Base-by-base conservation (phyloP, 192 early-diverging fungal genomes). In the Gamsiella multidivaricata region DNA sequence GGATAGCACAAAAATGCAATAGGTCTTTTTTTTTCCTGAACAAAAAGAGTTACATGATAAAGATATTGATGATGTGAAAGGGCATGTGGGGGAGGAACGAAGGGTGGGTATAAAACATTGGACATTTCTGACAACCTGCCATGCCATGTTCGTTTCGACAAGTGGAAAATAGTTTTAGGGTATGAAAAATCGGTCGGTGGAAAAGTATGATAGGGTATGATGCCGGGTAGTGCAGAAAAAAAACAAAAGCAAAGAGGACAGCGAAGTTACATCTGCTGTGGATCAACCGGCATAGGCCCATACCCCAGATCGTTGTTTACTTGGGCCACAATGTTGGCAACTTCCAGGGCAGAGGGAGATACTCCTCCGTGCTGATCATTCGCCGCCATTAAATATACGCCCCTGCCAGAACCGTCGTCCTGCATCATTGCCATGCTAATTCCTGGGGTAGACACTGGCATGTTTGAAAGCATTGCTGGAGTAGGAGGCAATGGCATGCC, bases 371-470 rank as follows among this genome's bases (percentile, higher is more conserved):
- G 37, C 29, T 55, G 59, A 34, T 70, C 57, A 23, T 41, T 54
- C 43, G 70, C 5, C 43, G 70, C 5, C 54, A 73, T 22, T 10
- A 65, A 37, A 20, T 43, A 73, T 3, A 43, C 18, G 23, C 34
- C 33, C 8, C 45, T 39, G 18, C 22, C 56, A 3, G 50, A 3
- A 17, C 55, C 29, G 23, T 50, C 56, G 7, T 65, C 36, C 5
- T 73, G 70, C 20, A 73, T 65, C 70, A 73, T 65, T 17, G 70
- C 8, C 70, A 73, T 25, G 11, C 23, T 57, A 3, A 65, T 58
- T 11, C 54, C 49, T 10, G 22, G 33, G 0, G 61, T 18, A 17
- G 49, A 0, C 18, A 36, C 39, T 14, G 18, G 25, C 61, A 73
- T 60, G 4, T 34, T 56, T 14, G 61, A 62, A 3, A 53, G 61